These are phyloP conservation scores for Henningerozyma blattae DNA, from an alignment of 805 yeast species.

Conservation along the genomic window DNA sequence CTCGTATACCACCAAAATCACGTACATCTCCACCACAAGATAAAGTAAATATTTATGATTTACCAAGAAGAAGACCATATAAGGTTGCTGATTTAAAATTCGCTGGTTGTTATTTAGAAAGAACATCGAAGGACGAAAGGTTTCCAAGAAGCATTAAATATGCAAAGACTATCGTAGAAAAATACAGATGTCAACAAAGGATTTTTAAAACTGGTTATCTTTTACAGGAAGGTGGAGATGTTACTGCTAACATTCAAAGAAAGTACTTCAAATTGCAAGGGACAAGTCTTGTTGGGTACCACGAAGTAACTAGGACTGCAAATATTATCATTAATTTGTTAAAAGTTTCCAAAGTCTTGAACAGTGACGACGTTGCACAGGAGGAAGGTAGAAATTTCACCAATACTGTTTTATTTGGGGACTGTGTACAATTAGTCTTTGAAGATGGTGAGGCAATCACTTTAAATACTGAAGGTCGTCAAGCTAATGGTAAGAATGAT, in stretches of 20 bases:
- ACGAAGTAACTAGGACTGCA: conserved; percentile 54
- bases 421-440: conserved; percentile 65
- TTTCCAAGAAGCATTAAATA: conserved; percentile 59
- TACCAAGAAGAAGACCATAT: conserved; percentile 34
- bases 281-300: conserved; percentile 60
- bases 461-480: conserved; percentile 60
- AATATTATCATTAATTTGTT: conserved; percentile 66
- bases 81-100: conserved; percentile 55
- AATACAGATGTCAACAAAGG: conserved; percentile 26
- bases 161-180: conserved; percentile 32
- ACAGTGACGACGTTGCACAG: conserved; percentile 20
- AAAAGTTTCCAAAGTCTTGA: conserved; percentile 40
- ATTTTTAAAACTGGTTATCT: conserved; percentile 51
- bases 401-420: conserved; percentile 55
- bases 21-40: neutral
- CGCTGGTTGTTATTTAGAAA: conserved; percentile 57
- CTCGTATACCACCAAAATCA: conserved; percentile 6
- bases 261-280: conserved; percentile 69
- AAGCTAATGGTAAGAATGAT: conserved; percentile 39
- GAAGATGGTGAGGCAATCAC: conserved; percentile 72
- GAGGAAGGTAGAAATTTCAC: conserved; percentile 47
- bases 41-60: neutral
- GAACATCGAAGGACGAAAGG: conserved; percentile 45
- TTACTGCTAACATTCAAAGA: conserved; percentile 40
- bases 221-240: conserved; percentile 88